Base-by-base conservation (phyloP, 177 flowering plant genomes). In the Vitis hybrid region DNA sequence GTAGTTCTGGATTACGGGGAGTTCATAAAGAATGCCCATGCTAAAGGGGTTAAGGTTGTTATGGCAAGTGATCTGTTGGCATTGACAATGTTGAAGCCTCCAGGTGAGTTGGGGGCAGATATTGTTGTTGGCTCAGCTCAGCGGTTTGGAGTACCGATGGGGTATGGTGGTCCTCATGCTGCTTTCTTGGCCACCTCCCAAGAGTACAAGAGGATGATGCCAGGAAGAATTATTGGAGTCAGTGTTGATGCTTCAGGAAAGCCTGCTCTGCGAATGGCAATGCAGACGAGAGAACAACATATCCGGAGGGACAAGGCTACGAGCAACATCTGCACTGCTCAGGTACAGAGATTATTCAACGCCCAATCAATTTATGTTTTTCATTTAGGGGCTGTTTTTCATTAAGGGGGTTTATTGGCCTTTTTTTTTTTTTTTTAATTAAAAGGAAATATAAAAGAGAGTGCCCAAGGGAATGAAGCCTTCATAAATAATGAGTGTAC, bases 271-370 rank as follows among this genome's bases (percentile, higher is more conserved):
- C 91, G 99, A 59, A 91, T 95, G 99, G 99, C 99, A 0, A 95
- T 95, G 99, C 99, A 95, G 80, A 95, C 98, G 1, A 84, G 99
- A 76, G 99, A 95, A 84, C 99, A 95, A 69, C 99, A 95, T 78
- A 95, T 95, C 61, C 86, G 99, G 8, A 83, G 99, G 71, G 99
- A 93, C 80, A 95, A 95, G 85, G 99, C 99, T 67, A 95, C 99
- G 13, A 93, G 99, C 88, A 95, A 95, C 79, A 95, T 95, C 71
- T 95, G 99, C 86, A 95, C 99, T 66, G 98, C 99, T 69, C 99
- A 95, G 92, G 99, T 95, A 72, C 62, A 66, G 30, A 58, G 5
- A 58, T 61, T 70, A 2, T 30, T 18, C 40, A n/a, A 24, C 4
- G 9, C n/a, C 40, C 32, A 10, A 51, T 76, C 49, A 15, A 18